A percentile compares a stretch with the other conserved stretches of the same genome.
Evolutionary conservation across 805 yeast species (phyloP).

Genomic region (Starmerella etchellsii): DNA sequence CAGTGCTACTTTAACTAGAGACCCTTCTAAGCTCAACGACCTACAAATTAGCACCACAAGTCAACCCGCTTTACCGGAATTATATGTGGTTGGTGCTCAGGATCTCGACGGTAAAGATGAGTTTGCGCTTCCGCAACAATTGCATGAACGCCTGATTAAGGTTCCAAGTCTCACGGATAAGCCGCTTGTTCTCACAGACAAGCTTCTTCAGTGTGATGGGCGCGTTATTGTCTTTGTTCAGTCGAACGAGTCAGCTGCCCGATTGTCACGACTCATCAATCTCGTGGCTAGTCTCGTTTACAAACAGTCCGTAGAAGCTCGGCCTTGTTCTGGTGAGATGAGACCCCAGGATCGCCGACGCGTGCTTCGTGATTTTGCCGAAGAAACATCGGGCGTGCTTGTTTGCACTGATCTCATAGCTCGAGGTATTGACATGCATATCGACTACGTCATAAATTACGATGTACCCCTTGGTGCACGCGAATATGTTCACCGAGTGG

Average conservation of each 20-base stretch:
- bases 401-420: conserved; percentile 82
- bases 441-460: conserved; percentile 72
- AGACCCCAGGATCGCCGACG: conserved; percentile 37
- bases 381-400: conserved; percentile 39
- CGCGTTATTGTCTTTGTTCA: conserved; percentile 44
- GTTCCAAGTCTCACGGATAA: conserved; percentile 34
- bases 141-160: conserved; percentile 27
- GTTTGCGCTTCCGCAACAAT: conserved; percentile 29
- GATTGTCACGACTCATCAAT: conserved; percentile 51
- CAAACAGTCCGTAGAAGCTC: conserved; percentile 16
- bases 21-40: conserved; percentile 71
- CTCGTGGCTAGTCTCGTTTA: conserved; percentile 29
- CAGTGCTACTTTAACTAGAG: conserved; percentile 88
- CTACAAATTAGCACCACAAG: conserved; percentile 37
- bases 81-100: conserved; percentile 54
- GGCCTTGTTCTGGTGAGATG: conserved; percentile 31
- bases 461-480: conserved; percentile 80
- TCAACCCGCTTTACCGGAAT: conserved; percentile 39
- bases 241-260: conserved; percentile 77
- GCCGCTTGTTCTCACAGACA: conserved; percentile 57
- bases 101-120: conserved; percentile 26
- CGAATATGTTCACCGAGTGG: conserved; percentile 91
- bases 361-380: conserved; percentile 46
- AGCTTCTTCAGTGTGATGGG: conserved; percentile 31
- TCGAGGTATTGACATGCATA: conserved; percentile 80